Evolutionary conservation across 768 basidiomycete genomes (phyloP), one percentile per base, ranked within the genome.

Genomic region (Filobasidium wieringae): DNA sequence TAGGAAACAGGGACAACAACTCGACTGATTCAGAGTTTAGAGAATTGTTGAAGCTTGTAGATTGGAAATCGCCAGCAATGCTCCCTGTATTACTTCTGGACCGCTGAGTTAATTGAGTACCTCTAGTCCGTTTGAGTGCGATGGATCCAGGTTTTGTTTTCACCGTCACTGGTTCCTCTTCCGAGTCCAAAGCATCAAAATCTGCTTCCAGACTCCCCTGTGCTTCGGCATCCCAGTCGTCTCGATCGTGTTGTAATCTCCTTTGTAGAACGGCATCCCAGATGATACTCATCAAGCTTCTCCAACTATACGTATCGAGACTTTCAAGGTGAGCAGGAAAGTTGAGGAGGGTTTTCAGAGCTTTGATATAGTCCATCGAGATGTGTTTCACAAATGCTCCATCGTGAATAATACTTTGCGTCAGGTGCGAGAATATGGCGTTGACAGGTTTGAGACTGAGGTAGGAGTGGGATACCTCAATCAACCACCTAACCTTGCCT

Each of bases 261-360:
- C 74, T 79, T 60, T 87, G 82, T 4, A 96, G 74, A 0, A 91
- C 77, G 4, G 84, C 80, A 64, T 88, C 87, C 76, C 93, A 90
- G 36, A 80, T 80, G 37, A 88, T 74, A 63, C 82, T 80, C 33
- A 85, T 79, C 41, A 89, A 72, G 32, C 74, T 76, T 29, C 83
- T 71, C 93, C 93, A 97, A 31, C 64, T 74, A 0, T 76, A 75
- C 33, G 79, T 75, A 9, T 81, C 81, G 52, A 92, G 66, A 64
- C 85, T 82, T 41, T 92, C 86, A 55, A 92, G 76, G 73, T 96
- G 91, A 2, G 88, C 84, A 2, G 75, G 69, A 71, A 82, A 84
- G 57, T 76, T 76, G 52, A 88, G 75, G 8, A 96, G 68, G 58
- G 75, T 77, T 55, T 80, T 80, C 50, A 95, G 76, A 0, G 85